These are phyloP conservation scores for Neurospora tetrasperma DNA, from an alignment of 495 filamentous ascomycete species.

Conservation along the genomic window DNA sequence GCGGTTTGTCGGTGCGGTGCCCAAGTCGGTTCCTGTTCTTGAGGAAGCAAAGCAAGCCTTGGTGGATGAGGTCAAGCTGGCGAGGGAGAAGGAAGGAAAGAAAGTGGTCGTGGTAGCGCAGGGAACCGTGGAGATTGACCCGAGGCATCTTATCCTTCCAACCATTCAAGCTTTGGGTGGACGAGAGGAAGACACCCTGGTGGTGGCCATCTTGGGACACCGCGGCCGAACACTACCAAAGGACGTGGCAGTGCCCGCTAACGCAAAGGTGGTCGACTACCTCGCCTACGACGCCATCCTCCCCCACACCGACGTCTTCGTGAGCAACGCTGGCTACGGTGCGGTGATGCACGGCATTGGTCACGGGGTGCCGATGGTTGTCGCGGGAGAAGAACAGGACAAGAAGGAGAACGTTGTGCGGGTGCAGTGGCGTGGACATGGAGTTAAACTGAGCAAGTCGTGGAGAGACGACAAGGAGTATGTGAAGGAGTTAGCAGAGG, in stretches of 20 bases:
- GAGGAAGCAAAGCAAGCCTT: background rate
- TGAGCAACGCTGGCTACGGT: slow-evolving; percentile 32
- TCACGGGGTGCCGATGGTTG: slow-evolving; percentile 30
- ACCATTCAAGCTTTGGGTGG: slow-evolving; percentile 21
- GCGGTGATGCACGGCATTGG: slow-evolving; percentile 29
- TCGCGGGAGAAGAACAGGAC: slow-evolving; percentile 28
- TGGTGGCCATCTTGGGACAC: slow-evolving; percentile 26
- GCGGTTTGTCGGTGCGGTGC: slow-evolving; percentile 24
- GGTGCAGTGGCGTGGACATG: slow-evolving; percentile 25
- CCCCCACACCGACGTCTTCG: slow-evolving; percentile 25
- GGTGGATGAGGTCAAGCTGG: background rate
- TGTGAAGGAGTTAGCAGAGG: slow-evolving; percentile 16
- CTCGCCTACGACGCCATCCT: slow-evolving; percentile 28
- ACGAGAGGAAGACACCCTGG: slow-evolving; percentile 17
- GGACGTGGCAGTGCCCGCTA: slow-evolving; percentile 10
- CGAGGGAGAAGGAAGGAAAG: slow-evolving; percentile 12
- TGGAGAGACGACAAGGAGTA: slow-evolving; percentile 7
- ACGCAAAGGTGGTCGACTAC: slow-evolving; percentile 25
- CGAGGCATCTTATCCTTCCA: slow-evolving; percentile 24
- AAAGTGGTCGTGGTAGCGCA: slow-evolving; percentile 30
- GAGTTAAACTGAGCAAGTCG: slow-evolving; percentile 20
- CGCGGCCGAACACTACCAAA: slow-evolving; percentile 14
- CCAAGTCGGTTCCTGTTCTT: background rate
- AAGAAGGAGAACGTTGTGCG: slow-evolving; percentile 27
- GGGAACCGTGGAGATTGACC: slow-evolving; percentile 25